phyloP scores from a whole-genome alignment of 2,329 filamentous ascomycete species.

The Colletotrichum siamense region DNA sequence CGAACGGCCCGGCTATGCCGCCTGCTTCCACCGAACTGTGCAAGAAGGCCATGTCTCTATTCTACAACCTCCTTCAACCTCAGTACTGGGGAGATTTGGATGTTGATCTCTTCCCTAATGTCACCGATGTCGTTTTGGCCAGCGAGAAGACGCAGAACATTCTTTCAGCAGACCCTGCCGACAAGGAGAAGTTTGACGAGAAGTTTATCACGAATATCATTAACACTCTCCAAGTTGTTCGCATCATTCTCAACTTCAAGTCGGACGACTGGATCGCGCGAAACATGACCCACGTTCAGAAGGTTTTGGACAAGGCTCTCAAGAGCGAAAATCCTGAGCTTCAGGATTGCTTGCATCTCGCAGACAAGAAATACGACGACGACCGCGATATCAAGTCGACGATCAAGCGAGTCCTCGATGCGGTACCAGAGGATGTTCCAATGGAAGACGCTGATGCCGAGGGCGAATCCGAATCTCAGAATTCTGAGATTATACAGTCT shows the following conservation, averaged over 20 bases:
- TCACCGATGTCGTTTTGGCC: constrained; percentile 84
- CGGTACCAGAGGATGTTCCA: constrained; percentile 79
- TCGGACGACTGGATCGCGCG: constrained; percentile 88
- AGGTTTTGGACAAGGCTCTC: constrained; percentile 86
- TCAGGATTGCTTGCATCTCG: constrained; percentile 86
- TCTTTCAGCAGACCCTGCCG: constrained; percentile 62
- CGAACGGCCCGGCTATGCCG: constrained; percentile 52
- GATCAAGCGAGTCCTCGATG: constrained; percentile 83
- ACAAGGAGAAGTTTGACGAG: constrained; percentile 78
- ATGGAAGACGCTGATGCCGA: constrained; percentile 84
- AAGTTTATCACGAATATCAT: constrained; percentile 88
- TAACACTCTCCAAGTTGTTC: constrained; percentile 91
- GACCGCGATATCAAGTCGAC: constrained; percentile 75
- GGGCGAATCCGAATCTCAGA: constrained; percentile 79
- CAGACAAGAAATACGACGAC: constrained; percentile 73
- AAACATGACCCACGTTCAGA: constrained; percentile 80
- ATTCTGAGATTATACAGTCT: constrained; percentile 86
- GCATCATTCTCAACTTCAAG: constrained; percentile 87
- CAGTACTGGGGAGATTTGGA: constrained; percentile 93
- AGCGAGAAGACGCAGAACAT: constrained; percentile 76
- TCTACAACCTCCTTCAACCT: constrained; percentile 84
- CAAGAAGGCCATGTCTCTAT: constrained; percentile 80
- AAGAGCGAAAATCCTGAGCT: constrained; percentile 90
- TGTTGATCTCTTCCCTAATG: constrained; percentile 87
- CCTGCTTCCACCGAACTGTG: constrained; percentile 76